Conservation (phyloP, 2,329 filamentous ascomycete genomes). For the Fusarium musae region DNA sequence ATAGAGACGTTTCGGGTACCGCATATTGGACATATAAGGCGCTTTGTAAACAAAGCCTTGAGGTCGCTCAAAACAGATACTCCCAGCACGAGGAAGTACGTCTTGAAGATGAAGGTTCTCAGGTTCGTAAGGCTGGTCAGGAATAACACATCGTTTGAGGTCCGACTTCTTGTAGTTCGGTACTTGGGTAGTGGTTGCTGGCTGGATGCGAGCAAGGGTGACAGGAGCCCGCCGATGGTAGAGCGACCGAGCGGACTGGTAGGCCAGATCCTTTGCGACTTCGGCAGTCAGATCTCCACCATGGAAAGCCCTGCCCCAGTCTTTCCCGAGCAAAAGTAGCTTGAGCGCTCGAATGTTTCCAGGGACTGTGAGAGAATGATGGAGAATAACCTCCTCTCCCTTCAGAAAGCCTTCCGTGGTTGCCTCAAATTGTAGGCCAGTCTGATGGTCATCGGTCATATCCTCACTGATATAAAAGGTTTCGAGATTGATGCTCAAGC, state of each 20-base stretch:
- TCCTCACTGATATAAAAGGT: background rate
- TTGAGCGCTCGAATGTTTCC: background rate
- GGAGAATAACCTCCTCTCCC: background rate
- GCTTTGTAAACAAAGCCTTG: background rate
- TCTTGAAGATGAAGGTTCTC: fast-evolving
- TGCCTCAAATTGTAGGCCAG: background rate
- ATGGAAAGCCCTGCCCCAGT: background rate
- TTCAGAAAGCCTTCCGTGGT: background rate
- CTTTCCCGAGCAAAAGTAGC: fast-evolving
- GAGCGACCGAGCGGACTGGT: background rate
- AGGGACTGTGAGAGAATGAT: background rate
- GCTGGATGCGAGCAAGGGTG: background rate
- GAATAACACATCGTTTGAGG: background rate
- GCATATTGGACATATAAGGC: background rate
- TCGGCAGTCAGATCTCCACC: background rate
- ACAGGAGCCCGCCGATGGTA: background rate
- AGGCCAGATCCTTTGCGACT: background rate
- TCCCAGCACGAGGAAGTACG: background rate
- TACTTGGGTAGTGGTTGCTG: background rate
- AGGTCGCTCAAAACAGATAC: no score
- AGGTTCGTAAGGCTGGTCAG: background rate
- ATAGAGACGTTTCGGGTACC: background rate
- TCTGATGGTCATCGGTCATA: background rate
- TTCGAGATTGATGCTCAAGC: background rate
- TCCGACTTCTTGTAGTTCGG: background rate